Evolutionary conservation across 495 filamentous ascomycete genomes (phyloP), one percentile per base, ranked within the genome.

Genomic region (Penicillium pancosmium): DNA sequence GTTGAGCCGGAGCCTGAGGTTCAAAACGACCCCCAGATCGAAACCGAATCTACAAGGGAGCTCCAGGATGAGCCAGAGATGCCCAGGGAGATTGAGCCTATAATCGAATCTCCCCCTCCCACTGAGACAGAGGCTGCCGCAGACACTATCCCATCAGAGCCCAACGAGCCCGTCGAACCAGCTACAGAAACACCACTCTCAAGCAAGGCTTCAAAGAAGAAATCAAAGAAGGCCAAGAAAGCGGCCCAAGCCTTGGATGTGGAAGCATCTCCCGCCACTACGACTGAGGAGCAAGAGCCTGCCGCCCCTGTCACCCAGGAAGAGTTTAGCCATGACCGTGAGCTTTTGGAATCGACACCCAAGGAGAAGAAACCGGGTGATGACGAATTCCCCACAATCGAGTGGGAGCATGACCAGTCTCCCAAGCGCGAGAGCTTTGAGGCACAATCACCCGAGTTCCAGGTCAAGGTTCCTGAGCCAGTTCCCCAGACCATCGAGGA

Each of bases 301-400:
- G 13, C 4, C 7, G 40, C 54, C 25, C 25, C 47, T 33, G 34
- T 48, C 13, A 60, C 57, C 13, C 55, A 54, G 21, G 60, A 62
- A 35, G 44, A 52, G 6, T 18, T 21, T 56, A 36, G 35, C 21
- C 33, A 62, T 62, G 49, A 71, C 56, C 12, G 60, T 62, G 35
- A 64, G 6, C 25, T 63, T 47, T 36, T 49, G 54, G 55, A 48
- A 44, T 41, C 35, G 3, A 40, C 46, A 12, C n/a, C n/a, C 12
- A 44, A 27, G 1, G 56, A 68, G 35, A 35, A 54, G n/a, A 54
- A 57, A 34, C 61, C 63, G 27, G 62, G 67, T 15, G 69, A 73
- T 11, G 68, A 75, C 7, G 64, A 55, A 47, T 78, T 72, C 67
- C 72, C 73, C 59, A 52, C 62, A 43, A 80, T 74, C 66, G 74